Base-by-base conservation (phyloP, 371 early-diverging fungal species). In the Saksenaea oblongispora region DNA sequence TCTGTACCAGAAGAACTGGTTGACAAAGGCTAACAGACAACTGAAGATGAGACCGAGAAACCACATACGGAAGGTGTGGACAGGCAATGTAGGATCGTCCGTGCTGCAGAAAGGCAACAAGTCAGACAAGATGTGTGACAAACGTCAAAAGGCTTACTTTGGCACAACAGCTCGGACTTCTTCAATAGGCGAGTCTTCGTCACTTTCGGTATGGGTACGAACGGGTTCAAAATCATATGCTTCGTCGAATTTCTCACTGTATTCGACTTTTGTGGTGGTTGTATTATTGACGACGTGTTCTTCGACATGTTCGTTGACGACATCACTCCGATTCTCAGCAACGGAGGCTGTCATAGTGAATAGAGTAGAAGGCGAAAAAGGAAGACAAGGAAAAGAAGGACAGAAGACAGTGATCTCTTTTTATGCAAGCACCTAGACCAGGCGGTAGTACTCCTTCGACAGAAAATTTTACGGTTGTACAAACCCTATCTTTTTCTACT, bases 1-100 rank as follows among this genome's bases (percentile, higher is more conserved):
- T 60, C 91, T 84, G 70, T 86, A 90, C 74, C 84, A 90, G 74
- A 90, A 92, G 75, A 92, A 89, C 66, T 90, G 89, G 75, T 92
- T 92, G 67, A 88, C 83, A 63, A 89, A 85, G 14, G 86, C 77
- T 18, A 92, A 71, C 10, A 78, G 61, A 34, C 80, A 70, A 31
- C 80, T 79, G 67, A 89, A 90, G 58, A 90, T 57, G 14, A 88
- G 62, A 26, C 90, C 92, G 10, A 94, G 73, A 13, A 84, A 69
- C 78, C 85, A 86, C 66, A 91, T 86, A 61, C 95, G 87, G 71
- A 91, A 89, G 17, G 95, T 93, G 63, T 89, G 76, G 17, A 87
- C 85, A 3, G 93, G 92, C 35, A 87, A 63, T 0, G 82, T 71
- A 1, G 90, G 86, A 51, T 89, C 87, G 65, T 91, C 91, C 1